phyloP scores from a whole-genome alignment of 176 grass and related monocot genomes.

The Pontederia crassipes region DNA sequence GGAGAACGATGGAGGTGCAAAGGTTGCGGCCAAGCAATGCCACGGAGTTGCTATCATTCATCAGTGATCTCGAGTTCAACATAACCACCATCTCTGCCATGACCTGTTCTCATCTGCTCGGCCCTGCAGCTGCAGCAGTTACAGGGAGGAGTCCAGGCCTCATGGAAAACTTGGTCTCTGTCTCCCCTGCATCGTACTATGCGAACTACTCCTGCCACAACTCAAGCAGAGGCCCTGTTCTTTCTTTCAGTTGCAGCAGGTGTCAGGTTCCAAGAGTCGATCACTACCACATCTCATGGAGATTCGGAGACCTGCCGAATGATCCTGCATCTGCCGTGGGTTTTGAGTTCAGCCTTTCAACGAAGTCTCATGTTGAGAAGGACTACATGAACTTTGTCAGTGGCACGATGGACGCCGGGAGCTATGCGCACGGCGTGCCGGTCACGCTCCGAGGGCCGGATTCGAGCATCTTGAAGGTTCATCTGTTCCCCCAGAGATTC shows the following conservation, averaged over 20 bases:
- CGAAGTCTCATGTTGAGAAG: conserved; percentile 38
- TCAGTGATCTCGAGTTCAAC: conserved; percentile 72
- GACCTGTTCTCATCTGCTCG: conserved; percentile 49
- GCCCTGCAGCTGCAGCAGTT: conserved; percentile 24
- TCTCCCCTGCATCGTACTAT: conserved; percentile 40
- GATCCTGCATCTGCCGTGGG: conserved; percentile 48
- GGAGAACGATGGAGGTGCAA: conserved; percentile 49
- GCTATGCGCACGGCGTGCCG: conserved; percentile 27
- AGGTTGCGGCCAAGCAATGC: conserved; percentile 69
- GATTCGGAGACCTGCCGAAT: conserved; percentile 56
- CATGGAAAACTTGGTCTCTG: conserved; percentile 50
- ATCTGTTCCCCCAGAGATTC: conserved; percentile 73
- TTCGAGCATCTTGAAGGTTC: conserved; percentile 71
- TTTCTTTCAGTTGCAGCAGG: conserved; percentile 56
- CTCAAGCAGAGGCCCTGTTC: conserved; percentile 49
- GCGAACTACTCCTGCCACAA: conserved; percentile 57
- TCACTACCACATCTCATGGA: conserved; percentile 85
- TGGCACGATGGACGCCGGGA: conserved; percentile 52
- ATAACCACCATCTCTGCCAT: conserved; percentile 80
- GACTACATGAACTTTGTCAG: conserved; percentile 55
- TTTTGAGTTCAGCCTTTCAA: conserved; percentile 75
- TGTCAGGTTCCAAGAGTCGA: conserved; percentile 53
- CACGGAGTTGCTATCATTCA: conserved; percentile 52
- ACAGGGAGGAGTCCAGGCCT: conserved; percentile 41
- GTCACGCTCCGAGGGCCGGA: conserved; percentile 71